Percentiles rank a stretch among this genome's conserved stretches.
Conservation (phyloP, 2,329 filamentous ascomycete genomes). For the Apiospora kogelbergensis region DNA sequence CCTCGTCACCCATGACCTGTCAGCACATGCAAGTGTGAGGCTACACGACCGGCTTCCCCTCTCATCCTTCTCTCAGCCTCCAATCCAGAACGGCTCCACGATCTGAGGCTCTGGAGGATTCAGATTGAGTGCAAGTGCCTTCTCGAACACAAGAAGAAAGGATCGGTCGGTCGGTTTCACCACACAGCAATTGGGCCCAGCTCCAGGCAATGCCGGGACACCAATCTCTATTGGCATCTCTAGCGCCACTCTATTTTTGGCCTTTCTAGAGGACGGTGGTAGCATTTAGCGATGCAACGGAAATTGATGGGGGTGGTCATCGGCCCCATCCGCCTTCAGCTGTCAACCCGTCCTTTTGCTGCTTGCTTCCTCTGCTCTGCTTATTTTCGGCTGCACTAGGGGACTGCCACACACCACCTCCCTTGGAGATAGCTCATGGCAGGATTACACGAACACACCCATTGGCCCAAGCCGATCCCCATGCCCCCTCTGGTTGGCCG, state of each 20-base stretch:
- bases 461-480: background rate
- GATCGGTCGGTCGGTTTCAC: background rate
- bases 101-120: background rate
- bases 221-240: background rate
- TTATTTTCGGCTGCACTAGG: background rate
- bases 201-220: background rate
- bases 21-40: background rate
- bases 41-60: background rate
- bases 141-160: background rate
- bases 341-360: background rate
- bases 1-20: background rate
- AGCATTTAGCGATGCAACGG: background rate
- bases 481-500: background rate
- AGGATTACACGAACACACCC: background rate
- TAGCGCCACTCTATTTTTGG: background rate
- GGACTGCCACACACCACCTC: background rate
- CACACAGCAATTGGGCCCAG: background rate
- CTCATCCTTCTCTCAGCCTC: background rate
- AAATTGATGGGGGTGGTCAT: background rate
- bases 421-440: background rate
- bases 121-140: background rate
- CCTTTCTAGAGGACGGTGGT: background rate
- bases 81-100: background rate
- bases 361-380: background rate
- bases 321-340: slow-evolving; percentile 2